Evolutionary conservation across 306 rosid genomes (phyloP).

Genomic region (Citrullus mucosospermus): DNA sequence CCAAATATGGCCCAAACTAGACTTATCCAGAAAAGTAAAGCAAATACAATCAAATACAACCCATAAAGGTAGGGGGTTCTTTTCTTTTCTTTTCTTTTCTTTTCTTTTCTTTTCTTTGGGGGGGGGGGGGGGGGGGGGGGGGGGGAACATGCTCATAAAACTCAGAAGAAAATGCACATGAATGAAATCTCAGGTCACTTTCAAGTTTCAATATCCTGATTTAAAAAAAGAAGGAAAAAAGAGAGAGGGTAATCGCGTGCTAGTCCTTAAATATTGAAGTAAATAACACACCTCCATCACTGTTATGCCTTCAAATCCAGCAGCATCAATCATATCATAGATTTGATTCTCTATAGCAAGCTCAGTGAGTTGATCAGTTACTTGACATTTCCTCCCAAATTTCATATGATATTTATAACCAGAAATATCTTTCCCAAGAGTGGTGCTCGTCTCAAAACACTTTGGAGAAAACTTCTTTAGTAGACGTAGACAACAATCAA

Average conservation of each 20-base stretch:
- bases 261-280: background rate
- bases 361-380: slow-evolving; percentile 57
- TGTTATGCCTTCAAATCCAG: slow-evolving; percentile 58
- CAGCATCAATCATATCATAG: slow-evolving; percentile 56
- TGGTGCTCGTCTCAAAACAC: slow-evolving; percentile 26
- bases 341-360: slow-evolving; percentile 70
- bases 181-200: background rate
- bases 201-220: background rate
- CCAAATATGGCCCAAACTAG: too few species aligned
- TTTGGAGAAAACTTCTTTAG: slow-evolving; percentile 26
- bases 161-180: background rate
- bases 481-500: slow-evolving; percentile 41
- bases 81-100: too few species aligned
- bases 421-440: slow-evolving; percentile 22
- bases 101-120: too few species aligned
- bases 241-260: background rate
- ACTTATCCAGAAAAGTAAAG: too few species aligned
- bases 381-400: slow-evolving; percentile 33
- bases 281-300: slow-evolving; percentile 46
- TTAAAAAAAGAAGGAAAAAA: background rate
- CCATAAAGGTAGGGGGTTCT: too few species aligned
- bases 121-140: too few species aligned
- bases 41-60: too few species aligned
- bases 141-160: background rate
- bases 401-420: slow-evolving; percentile 29